phyloP scores from a whole-genome alignment of 768 basidiomycete species.

The Boletus insuetus region DNA sequence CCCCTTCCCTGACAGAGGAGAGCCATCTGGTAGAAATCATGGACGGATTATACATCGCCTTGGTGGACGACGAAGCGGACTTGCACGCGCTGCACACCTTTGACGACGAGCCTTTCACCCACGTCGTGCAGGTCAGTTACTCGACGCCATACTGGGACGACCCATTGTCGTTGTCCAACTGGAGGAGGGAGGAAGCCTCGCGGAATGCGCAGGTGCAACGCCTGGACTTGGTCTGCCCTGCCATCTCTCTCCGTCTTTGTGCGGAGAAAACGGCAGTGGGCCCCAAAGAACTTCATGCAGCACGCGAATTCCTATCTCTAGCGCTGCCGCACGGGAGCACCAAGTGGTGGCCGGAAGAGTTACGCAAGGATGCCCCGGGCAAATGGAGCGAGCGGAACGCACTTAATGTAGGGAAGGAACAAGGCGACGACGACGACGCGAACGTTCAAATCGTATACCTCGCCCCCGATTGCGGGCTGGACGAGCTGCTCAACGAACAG shows the following conservation, averaged over 20 bases:
- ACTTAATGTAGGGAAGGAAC: not conserved
- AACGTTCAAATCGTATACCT: slow-evolving; percentile 2
- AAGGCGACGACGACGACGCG: not conserved
- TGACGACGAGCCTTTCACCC: slow-evolving; percentile 15
- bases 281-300: slow-evolving; percentile 36
- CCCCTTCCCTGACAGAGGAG: not conserved
- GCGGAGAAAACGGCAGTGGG: slow-evolving; percentile 25
- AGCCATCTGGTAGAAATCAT: slow-evolving; percentile 13
- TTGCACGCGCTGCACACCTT: slow-evolving; percentile 6
- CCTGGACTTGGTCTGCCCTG: not conserved
- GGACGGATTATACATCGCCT: slow-evolving; percentile 18
- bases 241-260: not conserved
- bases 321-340: slow-evolving; percentile 33
- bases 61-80: slow-evolving; percentile 12
- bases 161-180: not conserved
- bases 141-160: not conserved
- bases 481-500: not conserved
- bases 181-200: not conserved
- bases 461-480: not conserved
- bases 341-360: not conserved
- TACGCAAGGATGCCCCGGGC: not conserved
- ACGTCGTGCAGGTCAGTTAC: slow-evolving; percentile 18
- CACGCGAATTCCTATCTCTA: slow-evolving; percentile 43
- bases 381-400: no score
- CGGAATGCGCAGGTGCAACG: not conserved